These are phyloP conservation scores for Pseudopyrenochaeta lycopersici DNA, from an alignment of 2,329 filamentous ascomycete genomes.

Conservation along the genomic window DNA sequence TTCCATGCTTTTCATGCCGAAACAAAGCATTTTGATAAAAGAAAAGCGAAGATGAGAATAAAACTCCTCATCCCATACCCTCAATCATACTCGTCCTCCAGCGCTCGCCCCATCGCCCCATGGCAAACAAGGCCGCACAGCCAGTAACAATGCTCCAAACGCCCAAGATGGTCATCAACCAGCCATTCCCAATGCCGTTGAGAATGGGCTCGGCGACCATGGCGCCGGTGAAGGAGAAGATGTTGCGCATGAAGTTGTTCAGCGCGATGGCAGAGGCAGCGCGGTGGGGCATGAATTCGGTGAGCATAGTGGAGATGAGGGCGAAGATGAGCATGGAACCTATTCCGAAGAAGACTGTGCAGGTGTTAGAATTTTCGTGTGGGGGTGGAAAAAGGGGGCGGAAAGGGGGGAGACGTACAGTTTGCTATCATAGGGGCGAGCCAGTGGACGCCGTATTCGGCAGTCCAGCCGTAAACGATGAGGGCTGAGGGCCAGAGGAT, in stretches of 20 bases:
- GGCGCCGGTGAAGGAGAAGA: slow-evolving; percentile 48
- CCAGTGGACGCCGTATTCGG: slow-evolving; percentile 43
- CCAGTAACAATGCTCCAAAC: slow-evolving; percentile 60
- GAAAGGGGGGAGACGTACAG: slow-evolving; percentile 9
- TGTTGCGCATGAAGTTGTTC: slow-evolving; percentile 52
- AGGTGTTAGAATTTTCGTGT: no score
- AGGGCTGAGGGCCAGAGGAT: slow-evolving; percentile 47
- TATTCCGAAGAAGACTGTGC: slow-evolving; percentile 49
- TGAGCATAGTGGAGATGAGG: slow-evolving; percentile 51
- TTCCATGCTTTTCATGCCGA: no score
- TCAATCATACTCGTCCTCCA: slow-evolving; percentile 73
- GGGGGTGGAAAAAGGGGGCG: no score
- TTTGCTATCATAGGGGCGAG: slow-evolving; percentile 49
- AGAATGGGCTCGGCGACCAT: slow-evolving; percentile 49
- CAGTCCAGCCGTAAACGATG: slow-evolving; percentile 51
- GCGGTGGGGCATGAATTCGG: slow-evolving; percentile 50
- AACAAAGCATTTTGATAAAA: no score
- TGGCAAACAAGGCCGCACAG: slow-evolving; percentile 63
- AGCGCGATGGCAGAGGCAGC: slow-evolving; percentile 49
- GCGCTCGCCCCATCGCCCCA: slow-evolving; percentile 67
- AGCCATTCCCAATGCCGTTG: slow-evolving; percentile 49
- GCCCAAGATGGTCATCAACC: slow-evolving; percentile 51
- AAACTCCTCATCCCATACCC: slow-evolving; percentile 29
- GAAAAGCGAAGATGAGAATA: background rate
- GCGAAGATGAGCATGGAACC: slow-evolving; percentile 52